A percentile compares a stretch with the other conserved stretches of the same genome.
phyloP scores from a whole-genome alignment of 2,329 filamentous ascomycete species.

The Zarea fungicola region DNA sequence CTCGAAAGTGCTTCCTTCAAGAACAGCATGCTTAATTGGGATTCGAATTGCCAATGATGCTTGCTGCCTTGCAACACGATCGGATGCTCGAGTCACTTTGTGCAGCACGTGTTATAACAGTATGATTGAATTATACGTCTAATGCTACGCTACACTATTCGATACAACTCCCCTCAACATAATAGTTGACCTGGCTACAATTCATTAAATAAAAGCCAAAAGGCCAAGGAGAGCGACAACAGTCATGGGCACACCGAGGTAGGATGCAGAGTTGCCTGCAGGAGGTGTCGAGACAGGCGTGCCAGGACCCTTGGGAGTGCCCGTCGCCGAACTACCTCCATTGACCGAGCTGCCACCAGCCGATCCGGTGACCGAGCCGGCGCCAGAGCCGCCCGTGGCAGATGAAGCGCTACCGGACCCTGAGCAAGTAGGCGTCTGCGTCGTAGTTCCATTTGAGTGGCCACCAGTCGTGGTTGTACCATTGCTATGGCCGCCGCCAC shows the following conservation, averaged over 20 bases:
- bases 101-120: too few relatives aligned
- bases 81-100: too few relatives aligned
- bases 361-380: too few relatives aligned
- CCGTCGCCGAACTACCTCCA: background rate
- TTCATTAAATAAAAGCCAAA: background rate
- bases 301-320: background rate
- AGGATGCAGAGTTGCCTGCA: background rate
- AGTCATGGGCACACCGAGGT: background rate
- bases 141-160: too few relatives aligned
- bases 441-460: background rate
- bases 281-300: background rate
- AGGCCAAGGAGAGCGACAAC: background rate
- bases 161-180: background rate
- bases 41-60: too few relatives aligned
- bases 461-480: background rate
- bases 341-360: too few relatives aligned
- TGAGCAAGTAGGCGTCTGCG: background rate
- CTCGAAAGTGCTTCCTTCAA: too few relatives aligned
- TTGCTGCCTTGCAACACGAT: too few relatives aligned
- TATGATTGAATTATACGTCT: too few relatives aligned
- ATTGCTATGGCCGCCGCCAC: background rate
- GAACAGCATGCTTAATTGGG: too few relatives aligned
- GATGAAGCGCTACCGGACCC: background rate
- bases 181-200: too few relatives aligned
- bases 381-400: background rate